Conservation (phyloP, 2,329 filamentous ascomycete species). For the Aureobasidium sp. region DNA sequence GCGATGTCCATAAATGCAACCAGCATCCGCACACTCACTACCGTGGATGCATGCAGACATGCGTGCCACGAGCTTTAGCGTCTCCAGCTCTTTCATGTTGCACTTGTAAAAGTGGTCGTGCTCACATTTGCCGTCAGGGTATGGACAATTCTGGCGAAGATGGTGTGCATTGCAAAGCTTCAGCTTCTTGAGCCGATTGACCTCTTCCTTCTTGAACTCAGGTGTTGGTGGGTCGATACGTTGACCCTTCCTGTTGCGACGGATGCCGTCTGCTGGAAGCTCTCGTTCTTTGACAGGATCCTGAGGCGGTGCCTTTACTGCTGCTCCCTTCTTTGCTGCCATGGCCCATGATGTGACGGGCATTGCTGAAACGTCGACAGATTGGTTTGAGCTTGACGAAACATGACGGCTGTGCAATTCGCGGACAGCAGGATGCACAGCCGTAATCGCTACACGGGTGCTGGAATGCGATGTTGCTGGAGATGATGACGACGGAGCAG, state of each 20-base stretch:
- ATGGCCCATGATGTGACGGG: conserved; percentile 1
- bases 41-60: conserved; percentile 57
- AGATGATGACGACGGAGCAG: neutral
- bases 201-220: conserved; percentile 48
- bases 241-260: conserved; percentile 53
- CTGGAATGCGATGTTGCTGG: conserved; percentile 1
- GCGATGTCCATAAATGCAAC: conserved; percentile 58
- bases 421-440: neutral
- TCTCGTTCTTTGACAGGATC: neutral
- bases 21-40: conserved; percentile 49
- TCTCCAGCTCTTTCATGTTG: conserved; percentile 45
- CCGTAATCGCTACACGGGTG: neutral
- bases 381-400: neutral
- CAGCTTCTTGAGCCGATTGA: conserved; percentile 54
- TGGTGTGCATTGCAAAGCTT: conserved; percentile 59
- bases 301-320: neutral
- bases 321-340: conserved; percentile 13
- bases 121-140: conserved; percentile 45
- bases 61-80: conserved; percentile 52
- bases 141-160: conserved; percentile 52
- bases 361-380: neutral
- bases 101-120: conserved; percentile 47
- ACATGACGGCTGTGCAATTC: neutral
- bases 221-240: conserved; percentile 48
- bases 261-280: conserved; percentile 34